phyloP scores from a whole-genome alignment of 1,284 basidiomycete genomes.

The Pulveroboletus sp. region DNA sequence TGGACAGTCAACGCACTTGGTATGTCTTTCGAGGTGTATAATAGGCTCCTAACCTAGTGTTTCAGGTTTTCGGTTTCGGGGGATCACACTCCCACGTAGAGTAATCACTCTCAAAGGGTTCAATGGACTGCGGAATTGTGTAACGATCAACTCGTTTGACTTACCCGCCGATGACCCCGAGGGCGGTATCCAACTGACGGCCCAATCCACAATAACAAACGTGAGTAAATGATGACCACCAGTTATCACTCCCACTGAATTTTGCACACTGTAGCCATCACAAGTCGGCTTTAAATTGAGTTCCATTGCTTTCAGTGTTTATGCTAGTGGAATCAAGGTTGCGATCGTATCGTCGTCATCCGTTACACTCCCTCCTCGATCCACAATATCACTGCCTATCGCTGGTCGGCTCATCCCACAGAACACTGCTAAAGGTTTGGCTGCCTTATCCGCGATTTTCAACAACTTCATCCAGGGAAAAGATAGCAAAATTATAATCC shows the following conservation, averaged over 20 bases:
- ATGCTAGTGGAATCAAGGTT: conserved; percentile 50
- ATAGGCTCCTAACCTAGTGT: neutral
- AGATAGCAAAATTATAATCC: conserved; percentile 58
- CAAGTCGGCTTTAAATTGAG: conserved; percentile 73
- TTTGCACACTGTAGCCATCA: conserved; percentile 47
- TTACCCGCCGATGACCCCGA: conserved; percentile 69
- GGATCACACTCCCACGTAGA: conserved; percentile 50
- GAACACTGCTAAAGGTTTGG: conserved; percentile 48
- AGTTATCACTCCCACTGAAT: conserved; percentile 2
- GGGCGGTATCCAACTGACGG: conserved; percentile 71
- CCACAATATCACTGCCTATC: conserved; percentile 53
- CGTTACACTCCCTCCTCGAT: conserved; percentile 55
- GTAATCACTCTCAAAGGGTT: conserved; percentile 69
- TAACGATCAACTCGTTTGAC: conserved; percentile 68
- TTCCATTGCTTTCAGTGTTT: conserved; percentile 61
- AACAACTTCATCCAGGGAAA: conserved; percentile 72
- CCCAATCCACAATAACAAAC: conserved; percentile 61
- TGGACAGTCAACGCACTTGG: conserved; percentile 51
- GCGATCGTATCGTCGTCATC: conserved; percentile 47
- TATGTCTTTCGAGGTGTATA: conserved; percentile 21
- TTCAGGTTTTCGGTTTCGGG: conserved; percentile 53
- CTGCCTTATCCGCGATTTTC: conserved; percentile 63
- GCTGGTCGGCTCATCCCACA: conserved; percentile 68
- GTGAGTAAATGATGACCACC: conserved; percentile 34
- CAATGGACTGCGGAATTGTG: conserved; percentile 63